A percentile compares a stretch with the other conserved stretches of the same genome.
Evolutionary conservation across 148 eudicot species (phyloP).

Genomic region (Persicaria maculosa): DNA sequence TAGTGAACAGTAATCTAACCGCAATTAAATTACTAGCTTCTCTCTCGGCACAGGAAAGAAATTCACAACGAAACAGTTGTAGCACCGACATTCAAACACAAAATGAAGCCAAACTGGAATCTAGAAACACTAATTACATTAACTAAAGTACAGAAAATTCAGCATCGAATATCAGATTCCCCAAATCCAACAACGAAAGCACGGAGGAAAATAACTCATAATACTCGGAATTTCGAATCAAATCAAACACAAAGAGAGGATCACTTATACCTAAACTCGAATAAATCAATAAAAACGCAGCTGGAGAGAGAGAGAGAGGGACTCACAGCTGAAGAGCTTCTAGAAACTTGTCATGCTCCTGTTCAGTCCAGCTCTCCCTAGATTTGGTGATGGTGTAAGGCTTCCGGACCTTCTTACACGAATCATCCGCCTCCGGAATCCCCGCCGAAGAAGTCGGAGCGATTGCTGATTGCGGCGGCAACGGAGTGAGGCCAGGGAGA

Average conservation of each 20-base stretch:
- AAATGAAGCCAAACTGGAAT: neutral
- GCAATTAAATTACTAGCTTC: neutral
- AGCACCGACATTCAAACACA: neutral
- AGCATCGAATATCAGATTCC: neutral
- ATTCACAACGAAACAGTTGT: neutral
- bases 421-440: conserved; percentile 22
- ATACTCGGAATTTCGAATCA: neutral
- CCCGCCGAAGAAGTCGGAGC: conserved; percentile 8
- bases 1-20: neutral
- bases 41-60: neutral
- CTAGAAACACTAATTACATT: neutral
- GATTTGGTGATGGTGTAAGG: conserved; percentile 61
- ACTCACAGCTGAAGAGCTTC: conserved; percentile 62
- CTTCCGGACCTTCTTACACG: conserved; percentile 40
- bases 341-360: conserved; percentile 58
- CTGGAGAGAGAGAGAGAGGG: neutral
- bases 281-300: neutral
- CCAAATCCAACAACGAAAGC: neutral
- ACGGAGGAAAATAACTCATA: neutral
- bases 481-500: conserved; percentile 26
- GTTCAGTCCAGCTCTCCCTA: conserved; percentile 57
- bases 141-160: neutral
- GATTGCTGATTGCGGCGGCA: conserved; percentile 5
- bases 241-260: neutral
- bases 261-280: neutral